Evolutionary conservation across 164 flowering plant species (phyloP), one percentile per base, ranked within the genome.

Genomic region (Kalanchoe fedtschenkoi): DNA sequence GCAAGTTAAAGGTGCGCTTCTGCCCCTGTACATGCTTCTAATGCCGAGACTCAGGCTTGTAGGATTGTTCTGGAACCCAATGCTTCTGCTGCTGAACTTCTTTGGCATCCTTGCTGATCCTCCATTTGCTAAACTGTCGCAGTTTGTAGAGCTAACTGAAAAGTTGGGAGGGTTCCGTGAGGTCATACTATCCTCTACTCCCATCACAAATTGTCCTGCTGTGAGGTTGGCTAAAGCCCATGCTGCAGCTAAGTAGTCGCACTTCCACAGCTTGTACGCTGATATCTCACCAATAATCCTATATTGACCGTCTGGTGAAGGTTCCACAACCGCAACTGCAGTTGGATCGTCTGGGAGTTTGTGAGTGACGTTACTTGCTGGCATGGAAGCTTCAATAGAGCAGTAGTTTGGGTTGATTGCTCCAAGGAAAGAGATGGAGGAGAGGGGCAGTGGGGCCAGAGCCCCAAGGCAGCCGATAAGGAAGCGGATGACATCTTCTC

Each of bases 131-230:
- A 42, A 30, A 62, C 53, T 65, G 2, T 66, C 65, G 28, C 66
- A 77, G 21, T 8, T 70, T 4, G 65, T 15, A 15, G 78, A 65
- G 63, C 54, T 67, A 17, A 67, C 57, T 9, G 73, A 35, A 19
- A 71, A 66, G 69, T 81, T 83, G 15, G 80, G 81, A 7, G 69
- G 64, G 11, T 74, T 60, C 28, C 79, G 61, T 8, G 83, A 70
- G 15, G 62, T 44, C 42, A 68, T 43, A 51, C 75, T 71, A 47
- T 93, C 96, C 63, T 93, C 96, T 9, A 85, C 86, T 8, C 99
- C 99, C 92, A 84, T 88, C n/a, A 93, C 97, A 68, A 93, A 93
- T 61, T 93, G 92, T 4, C 97, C 97, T 0, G 92, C 95, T 9
- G 95, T 78, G 38, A 88, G 80, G 69, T 90, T 90, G 41, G 99